These are phyloP conservation scores for Luvunga scandens DNA, from an alignment of 345 rosid genomes.

Conservation along the genomic window DNA sequence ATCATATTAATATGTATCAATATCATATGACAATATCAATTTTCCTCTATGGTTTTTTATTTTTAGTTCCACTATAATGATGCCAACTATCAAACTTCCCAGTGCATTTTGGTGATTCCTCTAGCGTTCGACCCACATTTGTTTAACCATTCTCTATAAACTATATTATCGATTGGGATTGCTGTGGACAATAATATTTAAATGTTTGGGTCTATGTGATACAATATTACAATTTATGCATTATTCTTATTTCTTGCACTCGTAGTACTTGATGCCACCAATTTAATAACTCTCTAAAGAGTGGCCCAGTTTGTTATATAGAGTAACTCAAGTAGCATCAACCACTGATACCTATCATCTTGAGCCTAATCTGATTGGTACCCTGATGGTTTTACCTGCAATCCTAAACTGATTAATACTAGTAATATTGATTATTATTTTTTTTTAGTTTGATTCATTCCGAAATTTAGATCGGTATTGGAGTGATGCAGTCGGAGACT, in stretches of 20 bases:
- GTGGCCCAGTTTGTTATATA: not conserved
- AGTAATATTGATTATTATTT: not conserved
- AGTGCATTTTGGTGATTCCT: not conserved
- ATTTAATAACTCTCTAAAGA: not conserved
- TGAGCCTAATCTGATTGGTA: not conserved
- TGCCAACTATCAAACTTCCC: not conserved
- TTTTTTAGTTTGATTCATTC: conserved; percentile 4
- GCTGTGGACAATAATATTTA: not conserved
- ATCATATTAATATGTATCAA: not conserved
- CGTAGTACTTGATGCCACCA: not conserved
- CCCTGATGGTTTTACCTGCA: not conserved
- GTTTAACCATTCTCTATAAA: not conserved
- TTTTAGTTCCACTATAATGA: not conserved
- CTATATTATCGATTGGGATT: not conserved
- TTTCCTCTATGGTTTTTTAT: not conserved
- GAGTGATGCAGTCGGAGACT: conserved; percentile 54
- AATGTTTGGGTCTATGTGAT: not conserved
- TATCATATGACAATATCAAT: not conserved
- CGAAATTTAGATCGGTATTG: conserved; percentile 55
- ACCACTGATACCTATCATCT: not conserved
- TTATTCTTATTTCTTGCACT: not conserved
- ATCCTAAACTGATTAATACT: conserved; percentile 5
- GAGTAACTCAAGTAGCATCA: not conserved
- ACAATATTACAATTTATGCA: not conserved
- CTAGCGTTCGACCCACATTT: not conserved